A percentile compares a stretch with the other conserved stretches of the same genome.
Conservation (phyloP, 805 yeast genomes). For the Kluyveromyces wickerhamii region DNA sequence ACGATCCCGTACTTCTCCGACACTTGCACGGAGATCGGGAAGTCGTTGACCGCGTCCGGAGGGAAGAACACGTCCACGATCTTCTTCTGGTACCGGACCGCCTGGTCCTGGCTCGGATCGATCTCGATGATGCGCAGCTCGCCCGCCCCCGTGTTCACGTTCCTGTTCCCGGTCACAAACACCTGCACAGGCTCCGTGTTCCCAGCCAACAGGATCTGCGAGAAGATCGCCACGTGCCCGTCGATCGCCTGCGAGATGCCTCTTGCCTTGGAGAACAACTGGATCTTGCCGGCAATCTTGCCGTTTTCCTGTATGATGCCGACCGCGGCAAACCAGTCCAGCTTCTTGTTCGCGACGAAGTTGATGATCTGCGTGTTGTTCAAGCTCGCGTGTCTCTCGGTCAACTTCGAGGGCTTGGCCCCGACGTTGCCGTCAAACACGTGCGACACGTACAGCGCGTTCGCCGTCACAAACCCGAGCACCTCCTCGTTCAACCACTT, state of each 20-base stretch:
- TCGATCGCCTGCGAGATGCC: constrained; percentile 94
- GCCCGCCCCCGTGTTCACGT: constrained; percentile 66
- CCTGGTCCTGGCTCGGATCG: constrained; percentile 52
- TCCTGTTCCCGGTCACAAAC: constrained; percentile 87
- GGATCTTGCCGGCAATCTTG: constrained; percentile 93
- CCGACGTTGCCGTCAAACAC: constrained; percentile 72
- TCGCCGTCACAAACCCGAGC: constrained; percentile 79
- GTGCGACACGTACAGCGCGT: constrained; percentile 71
- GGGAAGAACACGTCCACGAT: constrained; percentile 93
- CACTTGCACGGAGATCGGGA: constrained; percentile 88
- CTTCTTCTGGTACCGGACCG: constrained; percentile 58
- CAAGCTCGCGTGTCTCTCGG: constrained; percentile 77
- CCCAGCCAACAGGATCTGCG: constrained; percentile 64
- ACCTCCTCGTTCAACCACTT: constrained; percentile 72
- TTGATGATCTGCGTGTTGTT: constrained; percentile 83
- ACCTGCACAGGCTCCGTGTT: constrained; percentile 69
- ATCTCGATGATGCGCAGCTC: constrained; percentile 90
- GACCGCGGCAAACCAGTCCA: constrained; percentile 89
- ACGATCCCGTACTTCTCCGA: constrained; percentile 80
- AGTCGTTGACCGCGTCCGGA: constrained; percentile 90
- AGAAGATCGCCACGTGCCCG: constrained; percentile 93
- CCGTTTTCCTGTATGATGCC: constrained; percentile 94
- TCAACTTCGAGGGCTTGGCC: constrained; percentile 69
- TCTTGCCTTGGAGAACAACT: constrained; percentile 79
- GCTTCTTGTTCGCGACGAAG: constrained; percentile 69